Evolutionary conservation across 331 rosid species (phyloP).

Genomic region (Quercus phellos): DNA sequence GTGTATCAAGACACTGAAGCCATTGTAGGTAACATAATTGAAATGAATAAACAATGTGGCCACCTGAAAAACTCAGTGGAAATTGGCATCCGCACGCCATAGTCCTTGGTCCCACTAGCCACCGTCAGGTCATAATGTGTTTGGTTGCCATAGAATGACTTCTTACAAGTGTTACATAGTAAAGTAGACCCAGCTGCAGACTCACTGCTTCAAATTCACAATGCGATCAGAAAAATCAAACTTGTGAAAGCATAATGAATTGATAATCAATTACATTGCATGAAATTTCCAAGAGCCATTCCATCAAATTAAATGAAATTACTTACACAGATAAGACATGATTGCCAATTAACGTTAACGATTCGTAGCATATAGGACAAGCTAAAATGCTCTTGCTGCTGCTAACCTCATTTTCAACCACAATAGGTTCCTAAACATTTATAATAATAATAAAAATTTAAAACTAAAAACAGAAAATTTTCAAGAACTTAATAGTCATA

Average conservation of each 20-base stretch:
- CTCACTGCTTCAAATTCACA: conserved; percentile 44
- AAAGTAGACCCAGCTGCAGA: conserved; percentile 48
- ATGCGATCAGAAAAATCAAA: conserved; percentile 9
- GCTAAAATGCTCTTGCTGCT: conserved; percentile 46
- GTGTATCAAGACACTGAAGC: no score
- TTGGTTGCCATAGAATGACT: conserved; percentile 56
- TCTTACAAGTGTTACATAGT: conserved; percentile 69
- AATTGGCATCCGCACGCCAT: conserved; percentile 62
- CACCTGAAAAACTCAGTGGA: conserved; percentile 88
- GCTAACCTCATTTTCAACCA: conserved; percentile 38
- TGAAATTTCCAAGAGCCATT: no score
- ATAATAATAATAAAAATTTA: neutral
- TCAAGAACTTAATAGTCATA: neutral
- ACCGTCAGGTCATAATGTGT: conserved; percentile 63
- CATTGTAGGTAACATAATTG: no score
- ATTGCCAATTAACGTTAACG: conserved; percentile 29
- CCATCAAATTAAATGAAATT: neutral
- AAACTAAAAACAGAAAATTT: neutral
- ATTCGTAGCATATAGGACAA: conserved; percentile 74
- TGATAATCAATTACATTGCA: neutral
- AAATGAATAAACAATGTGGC: neutral
- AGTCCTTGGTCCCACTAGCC: conserved; percentile 47
- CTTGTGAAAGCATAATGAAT: conserved; percentile 5
- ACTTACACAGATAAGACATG: conserved; percentile 55
- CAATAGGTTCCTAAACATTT: conserved; percentile 35